Evolutionary conservation across 148 eudicot species (phyloP).

Genomic region (Drosera capensis): DNA sequence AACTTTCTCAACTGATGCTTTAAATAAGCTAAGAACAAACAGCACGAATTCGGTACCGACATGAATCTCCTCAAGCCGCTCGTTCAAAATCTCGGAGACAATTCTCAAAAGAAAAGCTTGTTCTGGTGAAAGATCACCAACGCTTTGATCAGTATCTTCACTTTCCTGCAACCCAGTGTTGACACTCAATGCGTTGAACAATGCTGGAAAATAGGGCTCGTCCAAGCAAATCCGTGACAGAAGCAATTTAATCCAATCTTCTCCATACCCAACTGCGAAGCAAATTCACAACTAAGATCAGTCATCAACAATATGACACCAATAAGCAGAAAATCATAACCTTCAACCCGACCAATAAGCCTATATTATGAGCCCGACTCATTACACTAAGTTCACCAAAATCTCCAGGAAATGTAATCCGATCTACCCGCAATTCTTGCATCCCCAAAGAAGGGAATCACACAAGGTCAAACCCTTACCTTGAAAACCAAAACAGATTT

Average conservation of each 20-base stretch:
- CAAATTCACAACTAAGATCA: conserved; percentile 1
- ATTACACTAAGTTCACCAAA: too few relatives aligned
- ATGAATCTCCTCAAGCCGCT: conserved; percentile 30
- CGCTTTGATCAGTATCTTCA: conserved; percentile 7
- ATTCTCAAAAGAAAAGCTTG: conserved; percentile 47
- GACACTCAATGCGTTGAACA: conserved; percentile 24
- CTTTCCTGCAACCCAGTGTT: conserved; percentile 5
- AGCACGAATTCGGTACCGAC: conserved; percentile 29
- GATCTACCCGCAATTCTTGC: too few relatives aligned
- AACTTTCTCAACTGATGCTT: conserved; percentile 20
- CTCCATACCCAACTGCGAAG: conserved; percentile 45
- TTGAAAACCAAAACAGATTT: too few relatives aligned
- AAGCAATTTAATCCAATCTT: conserved; percentile 66
- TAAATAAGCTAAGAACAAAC: conserved; percentile 31
- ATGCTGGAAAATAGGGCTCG: conserved; percentile 24
- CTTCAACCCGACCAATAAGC: background rate
- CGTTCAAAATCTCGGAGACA: conserved; percentile 47
- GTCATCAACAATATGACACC: background rate
- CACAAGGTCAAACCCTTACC: too few relatives aligned
- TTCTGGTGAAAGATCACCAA: conserved; percentile 23
- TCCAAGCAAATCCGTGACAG: conserved; percentile 57
- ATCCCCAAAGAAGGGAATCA: too few relatives aligned
- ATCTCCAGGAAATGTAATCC: too few relatives aligned
- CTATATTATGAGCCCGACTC: too few relatives aligned
- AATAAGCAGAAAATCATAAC: background rate